Conservation (phyloP, 495 filamentous ascomycete species). For the Thermochaetoides thermophila region DNA sequence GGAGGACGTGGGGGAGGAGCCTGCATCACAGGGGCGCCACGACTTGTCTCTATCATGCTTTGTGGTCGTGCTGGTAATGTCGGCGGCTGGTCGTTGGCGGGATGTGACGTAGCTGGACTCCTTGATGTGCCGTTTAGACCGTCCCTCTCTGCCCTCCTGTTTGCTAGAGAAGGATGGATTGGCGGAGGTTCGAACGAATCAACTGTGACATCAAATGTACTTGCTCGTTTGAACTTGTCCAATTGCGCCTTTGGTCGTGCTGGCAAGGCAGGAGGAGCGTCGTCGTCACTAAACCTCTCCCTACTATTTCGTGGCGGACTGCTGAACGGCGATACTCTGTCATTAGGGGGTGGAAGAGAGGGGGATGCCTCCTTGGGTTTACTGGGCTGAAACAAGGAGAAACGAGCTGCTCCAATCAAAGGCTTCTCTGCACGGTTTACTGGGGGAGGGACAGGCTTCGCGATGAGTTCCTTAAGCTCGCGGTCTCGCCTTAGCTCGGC, state of each 20-base stretch:
- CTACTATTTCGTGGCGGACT: slow-evolving; percentile 73
- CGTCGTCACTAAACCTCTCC: slow-evolving; percentile 33
- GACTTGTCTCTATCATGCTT: slow-evolving; percentile 18
- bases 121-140: slow-evolving; percentile 22
- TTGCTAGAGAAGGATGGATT: slow-evolving; percentile 31
- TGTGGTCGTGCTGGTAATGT: slow-evolving; percentile 43
- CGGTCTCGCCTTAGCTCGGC: slow-evolving; percentile 32
- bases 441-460: slow-evolving; percentile 39
- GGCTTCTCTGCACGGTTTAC: slow-evolving; percentile 76
- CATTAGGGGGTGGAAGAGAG: slow-evolving; percentile 15
- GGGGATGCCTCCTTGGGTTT: no score
- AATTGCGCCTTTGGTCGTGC: slow-evolving; percentile 21
- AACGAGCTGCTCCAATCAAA: slow-evolving; percentile 32
- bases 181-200: slow-evolving; percentile 38
- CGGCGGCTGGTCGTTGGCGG: slow-evolving; percentile 38
- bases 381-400: slow-evolving; percentile 14
- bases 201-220: slow-evolving; percentile 18
- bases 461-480: slow-evolving; percentile 6
- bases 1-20: slow-evolving; percentile 34
- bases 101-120: slow-evolving; percentile 16
- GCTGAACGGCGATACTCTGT: slow-evolving; percentile 65
- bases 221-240: slow-evolving; percentile 13
- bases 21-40: slow-evolving; percentile 10
- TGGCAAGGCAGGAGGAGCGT: slow-evolving; percentile 26
- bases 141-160: slow-evolving; percentile 23